These are phyloP conservation scores for Beta macrorhiza DNA, from an alignment of 179 eudicot genomes.

Conservation along the genomic window DNA sequence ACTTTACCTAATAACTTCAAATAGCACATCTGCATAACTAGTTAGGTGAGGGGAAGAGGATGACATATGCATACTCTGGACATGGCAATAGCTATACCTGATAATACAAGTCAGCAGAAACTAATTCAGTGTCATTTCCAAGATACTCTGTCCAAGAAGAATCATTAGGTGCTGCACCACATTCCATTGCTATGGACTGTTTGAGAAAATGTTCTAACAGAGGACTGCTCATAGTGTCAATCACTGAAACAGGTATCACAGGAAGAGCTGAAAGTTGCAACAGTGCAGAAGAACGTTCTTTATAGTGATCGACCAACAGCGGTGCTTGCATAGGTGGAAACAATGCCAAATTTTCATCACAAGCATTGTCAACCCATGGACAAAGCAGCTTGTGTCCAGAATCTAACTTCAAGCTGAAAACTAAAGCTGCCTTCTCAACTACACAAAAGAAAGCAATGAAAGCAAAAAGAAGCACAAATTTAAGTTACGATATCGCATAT, in stretches of 20 bases:
- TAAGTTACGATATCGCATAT: background rate
- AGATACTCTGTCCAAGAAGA: slow-evolving; percentile 40
- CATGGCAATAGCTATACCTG: slow-evolving; percentile 51
- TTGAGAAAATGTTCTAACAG: slow-evolving; percentile 61
- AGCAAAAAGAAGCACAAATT: background rate
- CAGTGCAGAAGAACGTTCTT: slow-evolving; percentile 56
- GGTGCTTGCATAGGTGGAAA: slow-evolving; percentile 66
- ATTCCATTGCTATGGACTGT: slow-evolving; percentile 45
- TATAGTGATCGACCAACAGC: slow-evolving; percentile 62
- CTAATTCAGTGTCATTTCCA: slow-evolving; percentile 35
- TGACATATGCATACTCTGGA: background rate
- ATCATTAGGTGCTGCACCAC: slow-evolving; percentile 38
- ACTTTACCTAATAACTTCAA: background rate
- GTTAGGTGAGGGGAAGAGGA: background rate
- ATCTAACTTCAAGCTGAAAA: slow-evolving; percentile 88
- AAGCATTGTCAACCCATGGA: slow-evolving; percentile 87
- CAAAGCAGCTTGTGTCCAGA: slow-evolving; percentile 82
- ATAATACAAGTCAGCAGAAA: slow-evolving; percentile 54
- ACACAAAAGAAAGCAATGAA: slow-evolving; percentile 20
- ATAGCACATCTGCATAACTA: background rate
- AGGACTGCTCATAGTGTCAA: slow-evolving; percentile 54
- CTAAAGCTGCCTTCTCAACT: slow-evolving; percentile 94
- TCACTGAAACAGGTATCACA: slow-evolving; percentile 46
- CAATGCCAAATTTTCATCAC: slow-evolving; percentile 73
- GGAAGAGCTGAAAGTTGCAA: slow-evolving; percentile 79